Evolutionary conservation across 192 early-diverging fungal genomes (phyloP), one percentile per base, ranked within the genome.

Genomic region (Phycomyces blakesleeanus): DNA sequence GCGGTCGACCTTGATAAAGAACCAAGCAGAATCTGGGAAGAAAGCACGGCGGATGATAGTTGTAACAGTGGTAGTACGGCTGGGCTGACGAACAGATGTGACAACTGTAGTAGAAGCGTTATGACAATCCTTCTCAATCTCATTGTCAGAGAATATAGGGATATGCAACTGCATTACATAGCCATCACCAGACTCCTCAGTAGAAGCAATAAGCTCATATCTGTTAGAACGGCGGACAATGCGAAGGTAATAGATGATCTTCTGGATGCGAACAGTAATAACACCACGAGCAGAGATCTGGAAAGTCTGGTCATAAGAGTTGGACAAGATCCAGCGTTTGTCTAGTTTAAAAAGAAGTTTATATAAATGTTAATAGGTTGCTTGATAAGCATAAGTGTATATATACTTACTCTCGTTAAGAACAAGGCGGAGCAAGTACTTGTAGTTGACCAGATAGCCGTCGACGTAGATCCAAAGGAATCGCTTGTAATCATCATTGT

Each of bases 381-480:
- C 2, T 34, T 34, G 7, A 34, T 5, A 34, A 34, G 29, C 3
- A 2, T 34, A 7, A 7, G 2, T 2, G 29, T 34, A 7, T 34
- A 34, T 34, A 34, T 39, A 38, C 66, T 68, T 61, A 68, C 66
- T 61, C 27, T 55, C 49, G 51, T 50, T 50, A 22, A 59, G 59
- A 26, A 67, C 39, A 50, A 68, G 42, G 39, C 67, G 67, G 7
- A 69, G 67, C 51, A 69, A 21, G 18, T 69, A 63, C 24, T 34
- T 55, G 55, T 71, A 71, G 39, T 71, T 71, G 63, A 71, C 60
- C 51, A 71, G 54, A 37, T 65, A 71, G 27, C 69, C 69, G 44
- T 71, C 59, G 16, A 55, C 54, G 50, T 49, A 66, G 8, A 40
- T 66, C 70, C 70, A 72, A 15, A 72, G 38, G 47, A 57, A 69